Evolutionary conservation across 164 flowering plant species (phyloP).

Genomic region (Vitis riparia): DNA sequence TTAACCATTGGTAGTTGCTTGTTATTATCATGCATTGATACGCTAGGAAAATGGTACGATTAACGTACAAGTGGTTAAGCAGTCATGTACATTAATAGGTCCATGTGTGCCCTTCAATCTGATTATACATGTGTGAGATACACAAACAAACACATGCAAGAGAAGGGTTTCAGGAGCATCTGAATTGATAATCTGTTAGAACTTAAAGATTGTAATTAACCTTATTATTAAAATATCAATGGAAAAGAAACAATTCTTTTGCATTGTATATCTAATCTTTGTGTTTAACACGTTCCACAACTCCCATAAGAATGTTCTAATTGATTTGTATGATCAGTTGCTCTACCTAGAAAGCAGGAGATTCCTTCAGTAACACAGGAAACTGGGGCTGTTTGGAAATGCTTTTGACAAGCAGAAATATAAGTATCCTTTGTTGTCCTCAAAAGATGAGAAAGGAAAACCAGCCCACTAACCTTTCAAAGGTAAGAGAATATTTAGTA

Average conservation of each 20-base stretch:
- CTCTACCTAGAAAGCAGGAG: background rate
- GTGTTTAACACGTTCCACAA: background rate
- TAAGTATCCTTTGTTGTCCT: background rate
- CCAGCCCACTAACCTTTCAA: background rate
- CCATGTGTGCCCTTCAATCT: background rate
- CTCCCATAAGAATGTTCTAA: background rate
- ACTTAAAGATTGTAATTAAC: background rate
- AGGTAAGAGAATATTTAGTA: background rate
- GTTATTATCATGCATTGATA: background rate
- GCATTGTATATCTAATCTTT: background rate
- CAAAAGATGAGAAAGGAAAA: background rate
- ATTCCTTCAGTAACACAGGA: background rate
- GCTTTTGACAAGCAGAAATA: background rate
- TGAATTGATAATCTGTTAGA: no score
- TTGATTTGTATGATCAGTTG: background rate
- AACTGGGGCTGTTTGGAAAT: background rate
- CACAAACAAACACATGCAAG: background rate
- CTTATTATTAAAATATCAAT: background rate
- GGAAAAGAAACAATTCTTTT: no score
- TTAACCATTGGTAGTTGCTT: background rate
- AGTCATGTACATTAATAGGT: background rate
- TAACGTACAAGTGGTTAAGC: background rate
- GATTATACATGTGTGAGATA: background rate
- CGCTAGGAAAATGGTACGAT: background rate
- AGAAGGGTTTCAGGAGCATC: no score